Percentiles rank a stretch among this genome's conserved stretches.
Conservation (phyloP, 2,329 filamentous ascomycete species). For the Alternaria brassicae region DNA sequence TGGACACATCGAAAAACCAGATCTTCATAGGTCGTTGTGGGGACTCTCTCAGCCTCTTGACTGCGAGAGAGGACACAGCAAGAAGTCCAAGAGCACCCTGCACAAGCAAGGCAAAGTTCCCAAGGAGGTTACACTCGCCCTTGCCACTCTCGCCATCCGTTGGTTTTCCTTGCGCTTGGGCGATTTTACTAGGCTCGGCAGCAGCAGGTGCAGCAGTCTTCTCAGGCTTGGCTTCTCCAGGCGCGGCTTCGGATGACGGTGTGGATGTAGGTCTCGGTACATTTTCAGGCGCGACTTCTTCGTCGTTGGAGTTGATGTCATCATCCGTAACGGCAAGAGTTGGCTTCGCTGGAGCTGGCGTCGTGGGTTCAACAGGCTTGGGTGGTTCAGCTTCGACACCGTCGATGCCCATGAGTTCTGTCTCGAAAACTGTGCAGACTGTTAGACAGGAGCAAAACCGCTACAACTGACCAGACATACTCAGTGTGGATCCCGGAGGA, state of each 20-base stretch:
- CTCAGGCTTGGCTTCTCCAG: conserved; percentile 16
- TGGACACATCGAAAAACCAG: conserved; percentile 97
- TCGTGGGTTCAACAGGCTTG: conserved; percentile 4
- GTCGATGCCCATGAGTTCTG: conserved; percentile 83
- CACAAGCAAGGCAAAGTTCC: conserved; percentile 88
- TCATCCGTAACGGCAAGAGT: conserved; percentile 14
- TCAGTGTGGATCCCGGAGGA: conserved; percentile 77
- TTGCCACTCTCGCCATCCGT: conserved; percentile 57
- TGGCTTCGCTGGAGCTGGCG: conserved; percentile 2
- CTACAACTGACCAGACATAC: conserved; percentile 56
- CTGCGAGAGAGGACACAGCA: conserved; percentile 85
- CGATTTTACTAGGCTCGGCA: conserved; percentile 23
- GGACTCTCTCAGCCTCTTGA: conserved; percentile 89
- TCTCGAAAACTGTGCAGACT: conserved; percentile 77
- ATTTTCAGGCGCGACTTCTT: conserved; percentile 20
- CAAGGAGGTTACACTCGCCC: conserved; percentile 86
- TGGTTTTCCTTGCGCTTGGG: conserved; percentile 35
- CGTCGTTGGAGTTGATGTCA: conserved; percentile 11
- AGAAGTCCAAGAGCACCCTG: conserved; percentile 85
- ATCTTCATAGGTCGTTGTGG: conserved; percentile 93
- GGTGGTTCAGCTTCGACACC: conserved; percentile 50
- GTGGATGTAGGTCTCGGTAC: conserved; percentile 15
- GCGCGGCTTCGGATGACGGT: conserved; percentile 12
- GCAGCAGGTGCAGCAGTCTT: conserved; percentile 22
- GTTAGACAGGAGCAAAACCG: conserved; percentile 17